phyloP scores from a whole-genome alignment of 2,329 filamentous ascomycete genomes.

The Neopestalotiopsis sp. region DNA sequence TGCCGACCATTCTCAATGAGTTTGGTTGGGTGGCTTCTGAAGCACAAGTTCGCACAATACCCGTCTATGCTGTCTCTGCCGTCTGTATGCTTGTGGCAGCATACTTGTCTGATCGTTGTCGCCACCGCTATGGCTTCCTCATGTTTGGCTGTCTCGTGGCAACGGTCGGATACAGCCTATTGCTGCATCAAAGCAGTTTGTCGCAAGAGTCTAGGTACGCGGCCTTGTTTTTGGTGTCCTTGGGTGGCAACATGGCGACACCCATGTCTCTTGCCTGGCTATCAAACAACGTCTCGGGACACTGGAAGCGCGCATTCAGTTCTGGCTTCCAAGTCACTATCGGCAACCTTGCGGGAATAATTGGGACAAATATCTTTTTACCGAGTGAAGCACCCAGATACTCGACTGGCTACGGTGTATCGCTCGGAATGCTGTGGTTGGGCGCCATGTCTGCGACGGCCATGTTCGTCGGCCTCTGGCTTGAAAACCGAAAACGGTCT shows the following conservation, averaged over 20 bases:
- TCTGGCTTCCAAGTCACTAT: constrained; percentile 54
- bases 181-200: constrained; percentile 34
- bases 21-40: constrained; percentile 42
- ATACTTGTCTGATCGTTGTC: constrained; percentile 38
- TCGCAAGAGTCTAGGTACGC: constrained; percentile 38
- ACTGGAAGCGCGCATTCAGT: constrained; percentile 56
- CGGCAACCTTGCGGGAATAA: constrained; percentile 49
- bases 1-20: constrained; percentile 46
- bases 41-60: constrained; percentile 43
- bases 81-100: constrained; percentile 37
- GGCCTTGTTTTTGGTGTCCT: constrained; percentile 41
- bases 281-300: constrained; percentile 56
- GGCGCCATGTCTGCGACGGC: constrained; percentile 38
- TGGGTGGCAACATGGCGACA: constrained; percentile 38
- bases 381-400: constrained; percentile 39
- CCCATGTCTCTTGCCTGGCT: constrained; percentile 51
- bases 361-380: constrained; percentile 42
- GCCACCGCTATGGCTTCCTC: constrained; percentile 41
- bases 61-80: constrained; percentile 40
- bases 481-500: constrained; percentile 51
- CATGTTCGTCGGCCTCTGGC: constrained; percentile 44
- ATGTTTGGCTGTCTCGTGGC: constrained; percentile 32
- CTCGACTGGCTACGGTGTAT: constrained; percentile 40
- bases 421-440: constrained; percentile 38
- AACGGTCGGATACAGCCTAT: constrained; percentile 39